These are phyloP conservation scores for Aspergillus brasiliensis DNA, from an alignment of 2,329 filamentous ascomycete genomes.

Conservation along the genomic window DNA sequence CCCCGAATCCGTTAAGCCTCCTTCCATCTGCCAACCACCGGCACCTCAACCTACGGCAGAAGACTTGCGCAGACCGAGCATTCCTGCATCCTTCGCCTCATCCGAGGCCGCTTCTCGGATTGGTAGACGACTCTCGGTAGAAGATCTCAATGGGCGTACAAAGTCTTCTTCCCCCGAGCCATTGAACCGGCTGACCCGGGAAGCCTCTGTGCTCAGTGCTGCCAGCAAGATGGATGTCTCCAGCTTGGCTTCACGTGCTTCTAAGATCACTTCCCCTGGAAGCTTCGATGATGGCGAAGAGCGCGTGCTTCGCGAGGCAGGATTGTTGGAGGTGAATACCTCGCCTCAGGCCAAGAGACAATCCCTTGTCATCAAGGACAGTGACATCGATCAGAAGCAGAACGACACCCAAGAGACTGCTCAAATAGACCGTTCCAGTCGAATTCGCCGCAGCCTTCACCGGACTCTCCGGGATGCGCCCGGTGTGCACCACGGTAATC, in stretches of 20 bases:
- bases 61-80: conserved; percentile 35
- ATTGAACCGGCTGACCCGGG: conserved; percentile 35
- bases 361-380: conserved; percentile 44
- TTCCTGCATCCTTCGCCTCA: conserved; percentile 35
- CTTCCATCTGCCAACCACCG: conserved; percentile 23
- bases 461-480: conserved; percentile 82
- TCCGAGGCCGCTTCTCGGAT: conserved; percentile 29
- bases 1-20: conserved; percentile 16
- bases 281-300: conserved; percentile 67
- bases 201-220: conserved; percentile 43
- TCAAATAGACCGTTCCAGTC: conserved; percentile 59
- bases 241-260: conserved; percentile 37
- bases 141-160: conserved; percentile 30
- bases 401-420: conserved; percentile 40
- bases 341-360: conserved; percentile 46
- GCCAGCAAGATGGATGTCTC: conserved; percentile 39
- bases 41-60: conserved; percentile 25
- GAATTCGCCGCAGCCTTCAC: conserved; percentile 82
- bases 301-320: conserved; percentile 67
- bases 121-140: conserved; percentile 32
- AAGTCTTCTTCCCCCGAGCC: conserved; percentile 29
- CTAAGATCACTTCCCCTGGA: conserved; percentile 36
- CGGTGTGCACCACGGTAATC: conserved; percentile 59
- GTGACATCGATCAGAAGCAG: conserved; percentile 46
- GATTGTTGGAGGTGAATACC: conserved; percentile 58